Conservation (phyloP, 1,284 basidiomycete species). For the Gymnopus androsaceus region DNA sequence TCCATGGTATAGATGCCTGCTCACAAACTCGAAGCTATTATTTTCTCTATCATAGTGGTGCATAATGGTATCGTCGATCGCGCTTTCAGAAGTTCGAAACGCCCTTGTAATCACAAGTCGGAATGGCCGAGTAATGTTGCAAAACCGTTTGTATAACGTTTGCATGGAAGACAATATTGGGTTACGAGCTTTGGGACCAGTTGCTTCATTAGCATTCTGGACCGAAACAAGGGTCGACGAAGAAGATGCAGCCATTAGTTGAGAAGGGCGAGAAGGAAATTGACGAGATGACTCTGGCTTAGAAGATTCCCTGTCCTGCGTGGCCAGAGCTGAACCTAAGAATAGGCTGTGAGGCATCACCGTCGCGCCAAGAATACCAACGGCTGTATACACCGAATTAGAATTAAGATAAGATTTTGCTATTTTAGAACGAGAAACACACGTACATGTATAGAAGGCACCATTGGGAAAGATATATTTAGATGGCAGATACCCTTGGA, state of each 20-base stretch:
- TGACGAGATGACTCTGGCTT: too few relatives aligned
- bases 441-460: constrained; percentile 18
- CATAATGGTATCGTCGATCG: constrained; percentile 12
- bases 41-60: constrained; percentile 62
- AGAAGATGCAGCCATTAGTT: not conserved
- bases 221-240: not conserved
- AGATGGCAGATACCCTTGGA: constrained; percentile 19
- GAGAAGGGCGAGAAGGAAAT: not conserved
- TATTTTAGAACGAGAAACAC: too few relatives aligned
- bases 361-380: constrained; percentile 20
- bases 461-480: constrained; percentile 19
- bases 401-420: not conserved
- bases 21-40: constrained; percentile 68
- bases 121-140: not conserved
- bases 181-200: not conserved
- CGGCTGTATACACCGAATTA: constrained; percentile 7
- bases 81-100: not conserved
- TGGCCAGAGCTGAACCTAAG: constrained; percentile 19
- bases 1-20: constrained; percentile 78
- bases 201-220: not conserved
- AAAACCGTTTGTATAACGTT: not conserved
- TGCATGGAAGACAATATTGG: not conserved
- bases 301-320: constrained; percentile 13
- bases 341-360: constrained; percentile 21
- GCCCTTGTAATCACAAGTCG: not conserved